These are phyloP conservation scores for Fomitopsis betulina DNA, from an alignment of 1,284 basidiomycete genomes.

Conservation along the genomic window DNA sequence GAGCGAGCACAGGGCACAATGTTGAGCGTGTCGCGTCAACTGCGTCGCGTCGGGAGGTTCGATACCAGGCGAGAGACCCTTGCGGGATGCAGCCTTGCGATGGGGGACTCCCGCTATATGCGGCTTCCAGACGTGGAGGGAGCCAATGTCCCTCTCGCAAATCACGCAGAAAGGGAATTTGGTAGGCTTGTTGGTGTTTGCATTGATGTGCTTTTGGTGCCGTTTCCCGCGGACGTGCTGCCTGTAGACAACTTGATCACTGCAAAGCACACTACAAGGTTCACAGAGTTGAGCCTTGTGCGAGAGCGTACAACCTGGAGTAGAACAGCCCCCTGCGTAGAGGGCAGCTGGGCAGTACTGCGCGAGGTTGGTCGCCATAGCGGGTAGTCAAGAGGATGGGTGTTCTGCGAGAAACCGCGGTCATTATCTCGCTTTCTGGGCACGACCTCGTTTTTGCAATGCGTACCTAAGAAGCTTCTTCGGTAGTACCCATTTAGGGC, in stretches of 20 bases:
- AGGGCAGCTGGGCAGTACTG: constrained; percentile 5
- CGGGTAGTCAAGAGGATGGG: not conserved
- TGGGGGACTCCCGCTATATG: constrained; percentile 7
- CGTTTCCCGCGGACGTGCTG: constrained; percentile 4
- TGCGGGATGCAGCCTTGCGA: not conserved
- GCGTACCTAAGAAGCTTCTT: not conserved
- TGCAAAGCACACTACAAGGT: constrained; percentile 8
- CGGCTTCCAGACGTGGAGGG: not conserved
- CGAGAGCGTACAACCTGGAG: constrained; percentile 3
- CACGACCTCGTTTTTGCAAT: not conserved
- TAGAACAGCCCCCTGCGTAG: constrained; percentile 9
- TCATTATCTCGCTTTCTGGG: not conserved
- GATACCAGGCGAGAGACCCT: not conserved
- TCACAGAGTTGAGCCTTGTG: constrained; percentile 13
- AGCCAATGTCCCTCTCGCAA: constrained; percentile 6
- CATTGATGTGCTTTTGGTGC: constrained; percentile 5
- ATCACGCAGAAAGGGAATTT: constrained; percentile 7
- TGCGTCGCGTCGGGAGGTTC: not conserved
- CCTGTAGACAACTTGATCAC: not conserved
- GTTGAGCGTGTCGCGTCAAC: not conserved
- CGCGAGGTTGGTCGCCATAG: not conserved
- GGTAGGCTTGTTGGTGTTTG: not conserved
- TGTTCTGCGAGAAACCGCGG: not conserved
- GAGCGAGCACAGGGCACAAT: constrained; percentile 6
- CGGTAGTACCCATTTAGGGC: not conserved